Evolutionary conservation across 371 early-diverging fungal genomes (phyloP).

Genomic region (Gilbertella persicaria): DNA sequence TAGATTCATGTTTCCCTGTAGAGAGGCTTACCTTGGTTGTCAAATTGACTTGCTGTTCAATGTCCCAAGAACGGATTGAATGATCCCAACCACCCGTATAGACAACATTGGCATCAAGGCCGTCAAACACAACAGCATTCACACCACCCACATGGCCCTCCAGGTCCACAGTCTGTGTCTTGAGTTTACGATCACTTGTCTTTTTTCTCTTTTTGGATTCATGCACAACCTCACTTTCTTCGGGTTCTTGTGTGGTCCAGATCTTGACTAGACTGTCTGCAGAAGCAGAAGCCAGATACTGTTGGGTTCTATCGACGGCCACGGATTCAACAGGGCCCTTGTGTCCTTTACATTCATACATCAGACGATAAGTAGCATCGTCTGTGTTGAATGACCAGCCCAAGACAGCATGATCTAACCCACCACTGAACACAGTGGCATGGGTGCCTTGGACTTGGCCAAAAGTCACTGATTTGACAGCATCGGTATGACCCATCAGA

Average conservation of each 20-base stretch:
- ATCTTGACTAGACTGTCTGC: conserved; percentile 79
- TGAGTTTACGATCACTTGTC: conserved; percentile 47
- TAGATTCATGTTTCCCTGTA: background rate
- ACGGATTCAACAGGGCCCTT: conserved; percentile 66
- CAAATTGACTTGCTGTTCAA: conserved; percentile 72
- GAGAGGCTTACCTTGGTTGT: conserved; percentile 64
- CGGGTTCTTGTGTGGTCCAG: conserved; percentile 71
- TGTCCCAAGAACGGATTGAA: conserved; percentile 89
- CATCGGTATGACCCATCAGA: conserved; percentile 68
- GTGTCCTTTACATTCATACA: conserved; percentile 83
- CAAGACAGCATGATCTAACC: conserved; percentile 49
- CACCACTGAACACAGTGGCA: conserved; percentile 17
- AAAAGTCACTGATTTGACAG: conserved; percentile 67
- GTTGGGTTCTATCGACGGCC: conserved; percentile 42
- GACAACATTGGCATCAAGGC: conserved; percentile 53
- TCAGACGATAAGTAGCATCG: conserved; percentile 24
- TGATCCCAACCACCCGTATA: conserved; percentile 95
- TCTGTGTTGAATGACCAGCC: conserved; percentile 45
- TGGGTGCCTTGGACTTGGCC: conserved; percentile 28
- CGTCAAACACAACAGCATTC: conserved; percentile 68
- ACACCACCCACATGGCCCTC: conserved; percentile 87
- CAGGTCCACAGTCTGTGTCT: conserved; percentile 50
- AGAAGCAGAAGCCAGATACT: conserved; percentile 78
- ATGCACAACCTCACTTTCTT: conserved; percentile 47
- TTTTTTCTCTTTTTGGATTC: conserved; percentile 54